Base-by-base conservation (phyloP, 2,329 filamentous ascomycete genomes). In the Venturia nashicola region DNA sequence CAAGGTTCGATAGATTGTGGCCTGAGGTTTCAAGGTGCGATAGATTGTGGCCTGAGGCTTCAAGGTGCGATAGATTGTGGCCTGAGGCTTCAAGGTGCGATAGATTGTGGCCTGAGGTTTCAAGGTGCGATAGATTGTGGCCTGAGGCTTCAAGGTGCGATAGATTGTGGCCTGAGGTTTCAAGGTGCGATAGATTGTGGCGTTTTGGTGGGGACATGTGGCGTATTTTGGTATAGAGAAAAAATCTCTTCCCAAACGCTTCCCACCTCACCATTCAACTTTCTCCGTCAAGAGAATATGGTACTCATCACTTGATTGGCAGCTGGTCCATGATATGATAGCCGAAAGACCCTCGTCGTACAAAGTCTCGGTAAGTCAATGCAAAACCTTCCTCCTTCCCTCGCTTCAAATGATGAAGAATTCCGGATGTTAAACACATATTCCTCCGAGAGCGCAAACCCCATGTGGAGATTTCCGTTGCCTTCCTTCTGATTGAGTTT, bases 391-490 rank as follows among this genome's bases (percentile, higher is more conserved):
- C 44, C 44, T 48, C 44, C n/a, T 48, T 8, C 7, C n/a, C 1
- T 9, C 44, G n/a, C 27, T 68, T 79, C 78, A 76, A 71, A 85
- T 96, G 92, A 96, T 91, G 90, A 95, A 94, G 79, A 79, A 96
- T 90, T 88, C 83, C 91, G 92, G 92, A 96, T 96, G 90, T 94
- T 90, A 96, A 95, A 78, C 82, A 81, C 84, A 84, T 71, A 70
- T 32, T 83, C 86, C 87, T 88, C 89, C 89, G 89, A 88, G 88
- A 89, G 91, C 91, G 91, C 91, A 96, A 91, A 81, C 88, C 81
- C 83, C 83, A 80, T 96, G 92, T 96, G 87, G 92, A 96, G 79
- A 85, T 87, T 87, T 96, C 92, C 91, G 92, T 96, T 97, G 92
- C 91, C 92, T 97, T 97, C 92, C 92, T 97, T 96, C 91, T 97